Evolutionary conservation across 1,139 yeast species (phyloP).

Genomic region (Debaryomyces psychrophilus): DNA sequence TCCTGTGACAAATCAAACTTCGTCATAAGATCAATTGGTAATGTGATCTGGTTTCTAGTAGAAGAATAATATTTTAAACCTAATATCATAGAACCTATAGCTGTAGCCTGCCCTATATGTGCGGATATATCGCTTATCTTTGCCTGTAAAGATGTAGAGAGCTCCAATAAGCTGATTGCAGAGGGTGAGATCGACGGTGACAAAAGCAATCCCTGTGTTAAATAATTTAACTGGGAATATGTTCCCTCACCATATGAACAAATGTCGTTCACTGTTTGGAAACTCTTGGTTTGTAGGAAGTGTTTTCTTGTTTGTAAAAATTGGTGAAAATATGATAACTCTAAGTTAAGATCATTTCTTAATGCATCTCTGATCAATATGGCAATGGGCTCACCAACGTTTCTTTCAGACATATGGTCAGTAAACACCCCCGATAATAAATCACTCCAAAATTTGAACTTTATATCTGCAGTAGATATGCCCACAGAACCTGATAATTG

Average conservation of each 20-base stretch:
- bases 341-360: conserved; percentile 53
- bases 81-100: conserved; percentile 66
- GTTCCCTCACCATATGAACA: conserved; percentile 85
- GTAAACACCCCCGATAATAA: conserved; percentile 45
- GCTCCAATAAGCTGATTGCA: conserved; percentile 52
- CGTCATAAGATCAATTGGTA: conserved; percentile 68
- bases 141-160: conserved; percentile 44
- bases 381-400: conserved; percentile 67
- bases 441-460: conserved; percentile 67
- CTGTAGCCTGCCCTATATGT: conserved; percentile 82
- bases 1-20: conserved; percentile 66
- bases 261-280: conserved; percentile 57
- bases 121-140: conserved; percentile 67
- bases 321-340: conserved; percentile 58
- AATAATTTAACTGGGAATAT: conserved; percentile 71
- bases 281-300: conserved; percentile 47
- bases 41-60: conserved; percentile 50
- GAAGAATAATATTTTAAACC: conserved; percentile 64
- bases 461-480: conserved; percentile 51
- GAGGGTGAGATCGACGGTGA: conserved; percentile 65
- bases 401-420: conserved; percentile 39
- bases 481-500: conserved; percentile 41
- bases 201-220: conserved; percentile 62
- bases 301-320: conserved; percentile 63
- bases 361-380: conserved; percentile 56